Evolutionary conservation across 768 basidiomycete species (phyloP), one percentile per base, ranked within the genome.

Genomic region (Hygrophoropsis aurantiaca): DNA sequence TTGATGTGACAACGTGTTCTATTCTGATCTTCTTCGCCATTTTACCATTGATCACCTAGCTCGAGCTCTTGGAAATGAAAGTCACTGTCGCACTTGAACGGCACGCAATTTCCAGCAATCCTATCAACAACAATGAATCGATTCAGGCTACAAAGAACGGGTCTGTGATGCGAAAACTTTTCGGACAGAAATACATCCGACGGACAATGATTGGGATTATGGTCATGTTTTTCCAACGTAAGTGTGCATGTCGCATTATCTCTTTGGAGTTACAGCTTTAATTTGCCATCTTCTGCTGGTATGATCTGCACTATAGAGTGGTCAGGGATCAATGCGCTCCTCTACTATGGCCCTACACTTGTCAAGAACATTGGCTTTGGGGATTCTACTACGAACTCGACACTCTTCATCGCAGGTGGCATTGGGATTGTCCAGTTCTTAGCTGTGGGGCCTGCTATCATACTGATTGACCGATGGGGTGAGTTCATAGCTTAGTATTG

Each of bases 221-320:
- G 58, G 78, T 90, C 54, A 89, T 90, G 84, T 80, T 87, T 42
- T 91, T 90, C 56, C 90, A 92, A 65, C 90, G 89, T 88, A 53
- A 33, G 82, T 66, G 15, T 39, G 3, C 19, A 37, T 39, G 6
- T 33, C 25, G n/a, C 32, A 42, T 15, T 45, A 43, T 19, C 50
- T 43, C 2, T 11, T 5, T 23, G 27, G 24, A 20, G 20, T 21
- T 34, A 30, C 25, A 23, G 4, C 16, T 13, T n/a, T n/a, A n/a
- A n/a, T n/a, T n/a, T n/a, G n/a, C n/a, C n/a, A n/a, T n/a, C n/a
- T n/a, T 30, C 27, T n/a, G 6, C 21, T 26, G 33, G 15, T 42
- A 39, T 25, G 47, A 10, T 49, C 13, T 3, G 2, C 10, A 15
- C 20, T 15, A 11, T 56, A 91, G 88, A 91, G 68, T 91, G 90